Evolutionary conservation across 371 early-diverging fungal genomes (phyloP).

Genomic region (Syncephalastrum monosporum): DNA sequence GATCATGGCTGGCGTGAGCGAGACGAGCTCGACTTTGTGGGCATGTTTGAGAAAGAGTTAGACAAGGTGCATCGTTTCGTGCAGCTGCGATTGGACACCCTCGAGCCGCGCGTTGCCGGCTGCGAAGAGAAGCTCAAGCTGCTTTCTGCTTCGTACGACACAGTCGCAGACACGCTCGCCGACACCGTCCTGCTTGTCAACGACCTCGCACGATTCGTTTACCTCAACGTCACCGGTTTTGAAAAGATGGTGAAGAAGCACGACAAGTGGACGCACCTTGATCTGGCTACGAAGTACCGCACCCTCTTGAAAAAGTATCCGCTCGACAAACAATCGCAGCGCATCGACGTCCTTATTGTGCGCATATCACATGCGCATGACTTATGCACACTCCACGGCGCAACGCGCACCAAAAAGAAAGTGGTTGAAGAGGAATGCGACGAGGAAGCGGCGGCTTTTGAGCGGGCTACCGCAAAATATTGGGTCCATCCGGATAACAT

Average conservation of each 20-base stretch:
- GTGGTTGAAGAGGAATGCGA: background rate
- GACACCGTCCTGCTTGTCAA: conserved; percentile 79
- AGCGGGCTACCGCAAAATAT: conserved; percentile 44
- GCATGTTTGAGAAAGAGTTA: conserved; percentile 74
- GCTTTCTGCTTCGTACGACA: conserved; percentile 41
- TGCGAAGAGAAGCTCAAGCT: conserved; percentile 47
- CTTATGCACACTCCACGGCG: conserved; percentile 27
- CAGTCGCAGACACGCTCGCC: conserved; percentile 70
- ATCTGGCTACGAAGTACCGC: conserved; percentile 48
- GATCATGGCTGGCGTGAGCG: conserved; percentile 51
- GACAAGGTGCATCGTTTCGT: conserved; percentile 84
- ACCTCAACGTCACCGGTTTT: conserved; percentile 94
- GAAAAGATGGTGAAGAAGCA: conserved; percentile 96
- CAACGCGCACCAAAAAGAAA: conserved; percentile 22
- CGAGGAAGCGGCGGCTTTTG: conserved; percentile 39
- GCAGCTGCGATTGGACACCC: conserved; percentile 58
- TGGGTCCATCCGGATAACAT: conserved; percentile 98
- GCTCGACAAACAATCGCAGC: conserved; percentile 70
- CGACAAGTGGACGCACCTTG: conserved; percentile 84
- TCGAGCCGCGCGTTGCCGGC: conserved; percentile 69
- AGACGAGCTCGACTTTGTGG: conserved; percentile 76
- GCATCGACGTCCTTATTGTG: conserved; percentile 86
- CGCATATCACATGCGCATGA: conserved; percentile 61
- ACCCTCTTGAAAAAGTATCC: conserved; percentile 72
- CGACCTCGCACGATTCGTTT: conserved; percentile 88